phyloP scores from a whole-genome alignment of 1,284 basidiomycete genomes.

The Ganoderma resinaceum region DNA sequence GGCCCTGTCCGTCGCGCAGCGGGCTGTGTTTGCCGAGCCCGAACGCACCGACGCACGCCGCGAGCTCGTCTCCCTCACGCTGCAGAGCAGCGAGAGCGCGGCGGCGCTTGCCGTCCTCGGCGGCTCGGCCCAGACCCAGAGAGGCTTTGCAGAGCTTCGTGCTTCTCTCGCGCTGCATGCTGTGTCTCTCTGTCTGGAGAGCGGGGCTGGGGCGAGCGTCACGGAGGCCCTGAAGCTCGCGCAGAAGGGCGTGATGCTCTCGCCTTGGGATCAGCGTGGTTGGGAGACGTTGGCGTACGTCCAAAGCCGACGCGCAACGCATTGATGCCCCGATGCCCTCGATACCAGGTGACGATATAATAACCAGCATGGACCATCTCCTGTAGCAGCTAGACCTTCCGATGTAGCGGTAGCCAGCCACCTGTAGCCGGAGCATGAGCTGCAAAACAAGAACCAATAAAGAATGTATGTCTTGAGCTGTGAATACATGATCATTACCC shows the following conservation, averaged over 20 bases:
- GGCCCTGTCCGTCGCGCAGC: constrained; percentile 63
- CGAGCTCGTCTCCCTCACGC: constrained; percentile 58
- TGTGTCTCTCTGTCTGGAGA: constrained; percentile 40
- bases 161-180: constrained; percentile 53
- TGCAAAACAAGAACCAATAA: constrained; percentile 7
- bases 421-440: constrained; percentile 16
- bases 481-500: constrained; percentile 31
- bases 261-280: constrained; percentile 62
- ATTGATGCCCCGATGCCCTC: background rate
- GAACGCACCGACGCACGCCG: constrained; percentile 53
- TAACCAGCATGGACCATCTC: background rate
- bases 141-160: constrained; percentile 41
- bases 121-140: constrained; percentile 37
- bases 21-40: constrained; percentile 64
- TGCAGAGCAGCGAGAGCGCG: constrained; percentile 54
- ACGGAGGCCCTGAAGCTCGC: constrained; percentile 51
- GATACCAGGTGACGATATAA: background rate
- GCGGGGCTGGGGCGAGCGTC: constrained; percentile 37
- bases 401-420: constrained; percentile 2
- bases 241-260: constrained; percentile 73
- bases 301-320: constrained; percentile 29
- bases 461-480: constrained; percentile 29
- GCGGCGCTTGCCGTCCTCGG: constrained; percentile 49
- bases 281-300: constrained; percentile 72
- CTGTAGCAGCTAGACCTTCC: constrained; percentile 7